Percentiles rank a stretch among this genome's conserved stretches.
Evolutionary conservation across 2,329 filamentous ascomycete species (phyloP).

Genomic region (Venturia pyrina): DNA sequence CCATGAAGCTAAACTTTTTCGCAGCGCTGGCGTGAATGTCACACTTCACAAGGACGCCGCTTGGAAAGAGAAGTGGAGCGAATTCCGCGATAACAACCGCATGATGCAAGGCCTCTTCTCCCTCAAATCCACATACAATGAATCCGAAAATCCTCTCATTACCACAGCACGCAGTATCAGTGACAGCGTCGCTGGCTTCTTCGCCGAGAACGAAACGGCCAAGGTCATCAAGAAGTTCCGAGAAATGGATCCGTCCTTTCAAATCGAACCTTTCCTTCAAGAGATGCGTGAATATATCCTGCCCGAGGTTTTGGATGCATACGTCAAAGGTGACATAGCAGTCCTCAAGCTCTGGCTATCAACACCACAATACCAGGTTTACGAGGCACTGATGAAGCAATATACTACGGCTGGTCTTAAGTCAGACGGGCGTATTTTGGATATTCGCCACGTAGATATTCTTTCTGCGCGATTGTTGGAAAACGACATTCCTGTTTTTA

Average conservation of each 20-base stretch:
- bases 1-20: slow-evolving; percentile 16
- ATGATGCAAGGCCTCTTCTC: slow-evolving; percentile 81
- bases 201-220: slow-evolving; percentile 96
- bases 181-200: slow-evolving; percentile 87
- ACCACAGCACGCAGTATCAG: slow-evolving; percentile 89
- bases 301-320: slow-evolving; percentile 92
- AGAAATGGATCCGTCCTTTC: slow-evolving; percentile 88
- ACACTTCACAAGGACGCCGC: slow-evolving; percentile 94
- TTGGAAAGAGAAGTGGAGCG: slow-evolving; percentile 97
- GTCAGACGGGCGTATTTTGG: slow-evolving; percentile 87
- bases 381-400: slow-evolving; percentile 92
- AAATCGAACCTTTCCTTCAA: slow-evolving; percentile 86
- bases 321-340: slow-evolving; percentile 90
- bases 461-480: slow-evolving; percentile 71
- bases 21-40: slow-evolving; percentile 83
- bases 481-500: slow-evolving; percentile 87
- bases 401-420: slow-evolving; percentile 89
- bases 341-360: slow-evolving; percentile 92
- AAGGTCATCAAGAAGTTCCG: slow-evolving; percentile 97
- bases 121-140: slow-evolving; percentile 80
- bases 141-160: slow-evolving; percentile 94
- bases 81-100: slow-evolving; percentile 84
- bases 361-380: slow-evolving; percentile 91
- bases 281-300: slow-evolving; percentile 97
- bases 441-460: slow-evolving; percentile 90